Conservation (phyloP, 2,329 filamentous ascomycete species). For the Phyllosticta paracitricarpa region DNA sequence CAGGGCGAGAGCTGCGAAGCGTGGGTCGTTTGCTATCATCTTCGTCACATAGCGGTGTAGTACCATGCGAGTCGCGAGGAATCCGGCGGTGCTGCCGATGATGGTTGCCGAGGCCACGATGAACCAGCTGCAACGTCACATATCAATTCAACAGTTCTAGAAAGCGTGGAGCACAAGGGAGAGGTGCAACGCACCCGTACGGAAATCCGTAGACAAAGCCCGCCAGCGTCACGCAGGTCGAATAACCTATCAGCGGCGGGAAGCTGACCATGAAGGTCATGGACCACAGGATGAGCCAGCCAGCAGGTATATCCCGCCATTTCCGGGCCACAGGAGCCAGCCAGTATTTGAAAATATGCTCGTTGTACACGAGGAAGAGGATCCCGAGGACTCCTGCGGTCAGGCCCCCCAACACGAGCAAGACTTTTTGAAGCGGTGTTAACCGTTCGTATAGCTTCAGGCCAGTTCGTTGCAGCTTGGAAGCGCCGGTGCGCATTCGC, state of each 20-base stretch:
- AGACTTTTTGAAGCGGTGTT: conserved; percentile 50
- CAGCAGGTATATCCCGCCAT: conserved; percentile 65
- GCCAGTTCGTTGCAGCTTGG: conserved; percentile 36
- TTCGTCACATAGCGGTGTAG: conserved; percentile 69
- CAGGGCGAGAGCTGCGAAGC: conserved; percentile 80
- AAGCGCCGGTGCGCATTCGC: conserved; percentile 33
- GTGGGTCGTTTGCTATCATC: conserved; percentile 70
- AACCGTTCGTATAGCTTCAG: conserved; percentile 46
- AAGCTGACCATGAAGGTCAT: conserved; percentile 70
- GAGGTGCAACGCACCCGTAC: conserved; percentile 48
- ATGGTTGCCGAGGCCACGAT: conserved; percentile 72
- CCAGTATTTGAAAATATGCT: conserved; percentile 61
- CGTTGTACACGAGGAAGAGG: conserved; percentile 66
- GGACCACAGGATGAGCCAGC: conserved; percentile 65
- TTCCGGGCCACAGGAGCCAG: conserved; percentile 62
- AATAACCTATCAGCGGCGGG: conserved; percentile 81
- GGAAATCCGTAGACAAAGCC: conserved; percentile 65
- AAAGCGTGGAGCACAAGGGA: background rate
- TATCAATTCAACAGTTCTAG: background rate
- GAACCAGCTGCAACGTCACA: conserved; percentile 55
- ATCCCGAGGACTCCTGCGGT: conserved; percentile 48
- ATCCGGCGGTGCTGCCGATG: conserved; percentile 66
- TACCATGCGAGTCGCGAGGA: conserved; percentile 69
- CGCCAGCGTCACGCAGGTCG: conserved; percentile 59
- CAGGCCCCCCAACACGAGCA: conserved; percentile 44